Base-by-base conservation (phyloP, 1,284 basidiomycete genomes). In the Puccinia coronata region DNA sequence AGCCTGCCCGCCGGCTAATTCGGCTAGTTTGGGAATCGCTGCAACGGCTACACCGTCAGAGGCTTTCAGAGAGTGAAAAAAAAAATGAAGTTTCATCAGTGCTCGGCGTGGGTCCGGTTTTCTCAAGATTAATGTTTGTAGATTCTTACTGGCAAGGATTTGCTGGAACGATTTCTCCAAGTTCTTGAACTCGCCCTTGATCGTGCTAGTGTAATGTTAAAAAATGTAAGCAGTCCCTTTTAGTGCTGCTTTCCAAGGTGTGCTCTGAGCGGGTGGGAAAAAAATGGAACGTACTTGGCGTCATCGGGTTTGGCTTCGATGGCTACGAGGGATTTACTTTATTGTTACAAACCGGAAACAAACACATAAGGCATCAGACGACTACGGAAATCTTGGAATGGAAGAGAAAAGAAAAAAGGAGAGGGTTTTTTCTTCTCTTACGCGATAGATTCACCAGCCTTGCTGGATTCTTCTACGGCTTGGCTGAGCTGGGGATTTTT, bases 251-350 rank as follows among this genome's bases (percentile, higher is more conserved):
- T n/a, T n/a, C n/a, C n/a, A n/a, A n/a, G n/a, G n/a, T n/a, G n/a
- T n/a, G n/a, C n/a, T n/a, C n/a, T n/a, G n/a, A n/a, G n/a, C n/a
- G n/a, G n/a, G 34, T 57, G n/a, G 43, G 43, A n/a, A n/a, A n/a
- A n/a, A n/a, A 14, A 47, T 47, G 43, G 28, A 55, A 55, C 70
- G 36, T 1, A 72, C 70, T 72, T 55, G 49, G 70, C 70, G 23
- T 72, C 70, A 34, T 72, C 70, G 51, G 31, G 47, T 55, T 72
- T 72, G n/a, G 25, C 34, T 23, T 72, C 70, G 3, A 72, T 72
- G 34, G 1, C 51, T 39, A 6, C 12, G 70, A 72, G 70, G 11
- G 70, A 51, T 72, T 72, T 51, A 53, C 70, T 72, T 18, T 43
- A 70, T 51, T 1, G 23, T 43, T 6, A 51, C 18, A 23, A 31